Conservation (phyloP, 345 rosid genomes). For the Punica granatum region DNA sequence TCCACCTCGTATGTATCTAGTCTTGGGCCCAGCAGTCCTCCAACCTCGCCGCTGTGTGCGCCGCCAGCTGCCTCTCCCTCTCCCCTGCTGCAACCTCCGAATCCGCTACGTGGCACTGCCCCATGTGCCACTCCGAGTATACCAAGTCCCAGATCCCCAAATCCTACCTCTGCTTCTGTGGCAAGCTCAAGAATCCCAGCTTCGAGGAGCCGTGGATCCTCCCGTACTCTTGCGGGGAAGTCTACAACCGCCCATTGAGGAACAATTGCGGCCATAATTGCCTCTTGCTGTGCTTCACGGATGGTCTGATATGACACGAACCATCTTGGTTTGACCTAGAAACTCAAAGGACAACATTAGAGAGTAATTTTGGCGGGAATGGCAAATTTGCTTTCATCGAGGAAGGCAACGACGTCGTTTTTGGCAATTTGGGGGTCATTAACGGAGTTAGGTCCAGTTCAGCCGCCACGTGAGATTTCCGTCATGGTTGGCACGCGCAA, state of each 20-base stretch:
- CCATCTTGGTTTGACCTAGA: too few relatives aligned
- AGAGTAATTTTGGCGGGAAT: too few relatives aligned
- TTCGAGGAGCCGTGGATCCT: slow-evolving; percentile 74
- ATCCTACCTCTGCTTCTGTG: slow-evolving; percentile 67
- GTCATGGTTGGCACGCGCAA: too few relatives aligned
- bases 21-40: slow-evolving; percentile 84
- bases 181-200: slow-evolving; percentile 59
- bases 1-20: slow-evolving; percentile 82
- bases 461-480: too few relatives aligned
- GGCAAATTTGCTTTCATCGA: too few relatives aligned
- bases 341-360: too few relatives aligned
- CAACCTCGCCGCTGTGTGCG: slow-evolving; percentile 61
- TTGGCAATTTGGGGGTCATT: too few relatives aligned
- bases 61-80: slow-evolving; percentile 50
- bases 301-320: too few relatives aligned
- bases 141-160: slow-evolving; percentile 48
- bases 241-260: slow-evolving; percentile 56
- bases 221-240: slow-evolving; percentile 89
- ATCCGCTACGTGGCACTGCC: slow-evolving; percentile 69
- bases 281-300: slow-evolving; percentile 75
- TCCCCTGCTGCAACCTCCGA: slow-evolving; percentile 36
- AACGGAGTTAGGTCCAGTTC: too few relatives aligned
- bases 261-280: slow-evolving; percentile 71
- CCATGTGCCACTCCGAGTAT: slow-evolving; percentile 70
- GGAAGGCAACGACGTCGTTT: too few relatives aligned